Conservation (phyloP, 2,329 filamentous ascomycete species). For the Apiospora pterosperma region DNA sequence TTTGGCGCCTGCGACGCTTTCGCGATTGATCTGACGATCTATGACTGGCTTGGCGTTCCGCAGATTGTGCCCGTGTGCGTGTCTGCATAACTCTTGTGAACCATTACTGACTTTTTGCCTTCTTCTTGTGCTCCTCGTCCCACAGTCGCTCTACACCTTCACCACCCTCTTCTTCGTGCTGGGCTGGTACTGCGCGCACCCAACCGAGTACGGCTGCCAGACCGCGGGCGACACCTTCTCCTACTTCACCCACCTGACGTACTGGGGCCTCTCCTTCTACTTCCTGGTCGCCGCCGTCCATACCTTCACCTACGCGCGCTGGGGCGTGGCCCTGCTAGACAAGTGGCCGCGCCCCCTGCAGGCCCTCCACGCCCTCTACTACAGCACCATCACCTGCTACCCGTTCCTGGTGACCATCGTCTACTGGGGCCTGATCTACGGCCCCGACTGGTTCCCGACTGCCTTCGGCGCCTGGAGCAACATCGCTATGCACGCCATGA, state of each 20-base stretch:
- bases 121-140: not conserved
- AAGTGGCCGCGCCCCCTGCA: slow-evolving; percentile 59
- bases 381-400: slow-evolving; percentile 59
- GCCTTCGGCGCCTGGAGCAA: slow-evolving; percentile 61
- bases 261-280: slow-evolving; percentile 82
- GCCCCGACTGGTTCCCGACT: slow-evolving; percentile 51
- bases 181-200: slow-evolving; percentile 58
- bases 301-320: slow-evolving; percentile 62
- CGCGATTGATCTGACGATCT: not conserved
- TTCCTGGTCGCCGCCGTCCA: slow-evolving; percentile 65
- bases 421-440: slow-evolving; percentile 66
- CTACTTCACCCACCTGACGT: slow-evolving; percentile 80
- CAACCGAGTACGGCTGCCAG: slow-evolving; percentile 34
- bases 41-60: not conserved
- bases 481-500: slow-evolving; percentile 72
- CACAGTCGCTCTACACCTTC: slow-evolving; percentile 61
- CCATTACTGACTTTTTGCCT: not conserved
- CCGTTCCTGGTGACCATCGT: slow-evolving; percentile 70
- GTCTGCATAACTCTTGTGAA: not conserved
- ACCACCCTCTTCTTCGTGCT: slow-evolving; percentile 66
- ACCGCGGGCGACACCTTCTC: slow-evolving; percentile 60
- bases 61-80: not conserved
- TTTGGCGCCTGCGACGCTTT: not conserved
- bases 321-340: slow-evolving; percentile 53
- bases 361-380: slow-evolving; percentile 61